Base-by-base conservation (phyloP, 2,329 filamentous ascomycete genomes). In the Fusarium sp. region DNA sequence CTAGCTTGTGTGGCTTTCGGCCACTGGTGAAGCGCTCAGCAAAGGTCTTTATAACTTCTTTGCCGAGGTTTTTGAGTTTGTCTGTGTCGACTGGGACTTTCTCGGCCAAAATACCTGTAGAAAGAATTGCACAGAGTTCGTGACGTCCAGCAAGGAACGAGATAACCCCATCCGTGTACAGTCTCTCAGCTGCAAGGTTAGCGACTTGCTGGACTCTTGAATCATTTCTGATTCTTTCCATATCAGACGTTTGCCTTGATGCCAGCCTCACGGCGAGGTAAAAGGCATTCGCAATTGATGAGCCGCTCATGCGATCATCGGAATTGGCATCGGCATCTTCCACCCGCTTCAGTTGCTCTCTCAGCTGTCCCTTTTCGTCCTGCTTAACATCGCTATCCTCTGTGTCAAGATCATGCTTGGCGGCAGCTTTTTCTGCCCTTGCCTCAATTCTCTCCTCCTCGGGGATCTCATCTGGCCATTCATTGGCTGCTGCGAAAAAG, bases 381-480 rank as follows among this genome's bases (percentile, higher is more conserved):
- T 50, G 41, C 13, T 24, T n/a, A 1, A 39, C 20, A 8, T 37
- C 47, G 3, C 11, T 5, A 7, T 26, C 22, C n/a, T 24, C 51
- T 1, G 8, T 37, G 11, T 49, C 39, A 3, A 54, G 41, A 17
- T 19, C 24, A 19, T 35, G 46, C 17, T 28, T 55, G 6, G 5
- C 13, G 6, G 24, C 41, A 7, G 62, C 19, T 6, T 55, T 24
- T 3, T 45, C 11, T 2, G 49, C n/a, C 7, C 8, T 43, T 4
- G 50, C 22, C 26, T 47, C 24, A 2, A 35, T 63, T 15, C 61
- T 62, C 1, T 64, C 55, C 8, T 62, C 15, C 1, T 43, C 37
- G 0, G 40, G 20, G 4, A 72, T 71, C 15, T 69, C 55, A 1
- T 71, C 61, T 5, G 70, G 70, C 67, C 67, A 72, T 39, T 39